Evolutionary conservation across 345 rosid genomes (phyloP).

Genomic region (Brassica carinata): DNA sequence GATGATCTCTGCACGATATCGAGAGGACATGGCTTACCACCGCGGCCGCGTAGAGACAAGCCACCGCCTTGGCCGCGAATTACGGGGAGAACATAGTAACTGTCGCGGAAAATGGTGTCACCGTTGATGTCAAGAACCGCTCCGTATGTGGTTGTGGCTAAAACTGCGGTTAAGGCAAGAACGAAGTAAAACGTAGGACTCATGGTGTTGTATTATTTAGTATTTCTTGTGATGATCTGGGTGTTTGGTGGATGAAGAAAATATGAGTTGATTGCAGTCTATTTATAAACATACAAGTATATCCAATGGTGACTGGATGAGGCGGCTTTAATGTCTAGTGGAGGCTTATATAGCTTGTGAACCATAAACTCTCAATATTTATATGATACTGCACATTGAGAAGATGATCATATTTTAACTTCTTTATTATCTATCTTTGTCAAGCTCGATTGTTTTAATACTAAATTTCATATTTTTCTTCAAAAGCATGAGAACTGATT

Average conservation of each 20-base stretch:
- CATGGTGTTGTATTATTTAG: constrained; percentile 14
- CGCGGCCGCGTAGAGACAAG: constrained; percentile 30
- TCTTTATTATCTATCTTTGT: neutral
- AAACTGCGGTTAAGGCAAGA: constrained; percentile 17
- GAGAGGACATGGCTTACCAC: constrained; percentile 11
- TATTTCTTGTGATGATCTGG: neutral
- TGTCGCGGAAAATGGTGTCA: constrained; percentile 1
- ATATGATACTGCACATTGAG: neutral
- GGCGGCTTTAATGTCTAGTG: neutral
- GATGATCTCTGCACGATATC: constrained; percentile 36
- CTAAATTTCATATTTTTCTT: neutral
- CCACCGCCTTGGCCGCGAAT: constrained; percentile 42
- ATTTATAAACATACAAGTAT: constrained; percentile 15
- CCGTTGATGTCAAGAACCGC: constrained; percentile 35
- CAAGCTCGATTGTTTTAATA: neutral
- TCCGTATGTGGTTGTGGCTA: neutral
- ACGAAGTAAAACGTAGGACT: constrained; percentile 25
- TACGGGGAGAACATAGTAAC: constrained; percentile 41
- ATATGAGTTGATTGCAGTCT: constrained; percentile 5
- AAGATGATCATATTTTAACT: neutral
- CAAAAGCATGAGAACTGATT: neutral
- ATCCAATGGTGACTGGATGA: neutral
- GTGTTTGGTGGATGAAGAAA: constrained; percentile 11
- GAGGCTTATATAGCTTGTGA: constrained; percentile 8
- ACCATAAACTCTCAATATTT: constrained; percentile 11